Evolutionary conservation across 108 stramenopile genomes (phyloP).

Genomic region (Epithemia pelagica): DNA sequence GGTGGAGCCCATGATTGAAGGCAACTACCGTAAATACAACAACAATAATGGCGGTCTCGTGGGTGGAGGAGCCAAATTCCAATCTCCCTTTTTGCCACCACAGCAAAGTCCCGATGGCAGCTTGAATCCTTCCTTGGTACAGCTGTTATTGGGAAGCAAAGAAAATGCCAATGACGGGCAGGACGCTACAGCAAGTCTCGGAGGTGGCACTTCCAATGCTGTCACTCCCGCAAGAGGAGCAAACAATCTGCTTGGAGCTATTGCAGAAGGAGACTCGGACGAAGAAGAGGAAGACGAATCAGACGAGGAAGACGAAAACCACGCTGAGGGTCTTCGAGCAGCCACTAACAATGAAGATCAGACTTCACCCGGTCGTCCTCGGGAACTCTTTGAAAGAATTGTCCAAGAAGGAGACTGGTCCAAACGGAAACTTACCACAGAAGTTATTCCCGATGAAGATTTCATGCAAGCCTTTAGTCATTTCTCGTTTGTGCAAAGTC

Average conservation of each 20-base stretch:
- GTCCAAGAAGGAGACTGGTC: background rate
- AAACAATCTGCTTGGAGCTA: slow-evolving; percentile 25
- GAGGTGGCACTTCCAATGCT: slow-evolving; percentile 1
- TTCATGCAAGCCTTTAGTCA: slow-evolving; percentile 72
- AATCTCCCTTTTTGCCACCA: slow-evolving; percentile 10
- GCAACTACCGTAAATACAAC: slow-evolving; percentile 37
- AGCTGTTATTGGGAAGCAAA: slow-evolving; percentile 3
- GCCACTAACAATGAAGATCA: background rate
- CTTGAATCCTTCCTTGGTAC: slow-evolving; percentile 9
- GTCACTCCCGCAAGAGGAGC: background rate
- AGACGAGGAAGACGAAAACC: slow-evolving; percentile 6
- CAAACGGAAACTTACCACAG: slow-evolving; percentile 8
- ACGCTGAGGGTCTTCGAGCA: background rate
- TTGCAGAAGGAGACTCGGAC: slow-evolving; percentile 32
- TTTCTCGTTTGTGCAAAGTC: slow-evolving; percentile 54
- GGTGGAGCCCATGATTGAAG: slow-evolving; percentile 31
- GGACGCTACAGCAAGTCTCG: background rate
- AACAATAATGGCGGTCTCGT: slow-evolving; percentile 29
- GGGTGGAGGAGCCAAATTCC: slow-evolving; percentile 11
- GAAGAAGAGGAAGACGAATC: slow-evolving; percentile 8
- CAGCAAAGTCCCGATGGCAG: slow-evolving; percentile 1
- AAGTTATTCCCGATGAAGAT: slow-evolving; percentile 1
- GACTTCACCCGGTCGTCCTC: background rate
- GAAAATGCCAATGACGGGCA: slow-evolving; percentile 3
- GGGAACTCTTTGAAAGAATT: background rate